phyloP scores from a whole-genome alignment of 345 rosid genomes.

The Salix dunnii region DNA sequence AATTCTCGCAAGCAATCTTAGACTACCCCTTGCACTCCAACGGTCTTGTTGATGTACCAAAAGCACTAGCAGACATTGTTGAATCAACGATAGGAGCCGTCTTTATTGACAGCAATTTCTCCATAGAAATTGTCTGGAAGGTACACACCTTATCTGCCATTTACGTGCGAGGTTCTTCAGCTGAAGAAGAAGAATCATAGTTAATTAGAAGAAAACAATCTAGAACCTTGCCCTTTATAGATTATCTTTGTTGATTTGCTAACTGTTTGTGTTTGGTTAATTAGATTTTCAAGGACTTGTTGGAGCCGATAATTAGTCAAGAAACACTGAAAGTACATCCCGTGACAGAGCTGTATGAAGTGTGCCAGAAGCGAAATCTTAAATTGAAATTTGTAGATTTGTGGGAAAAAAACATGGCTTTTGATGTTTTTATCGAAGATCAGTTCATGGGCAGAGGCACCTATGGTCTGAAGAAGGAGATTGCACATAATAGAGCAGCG shows the following conservation, averaged over 20 bases:
- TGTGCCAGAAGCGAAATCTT: constrained; percentile 54
- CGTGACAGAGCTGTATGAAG: constrained; percentile 43
- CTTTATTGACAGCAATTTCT: constrained; percentile 37
- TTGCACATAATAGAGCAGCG: constrained; percentile 58
- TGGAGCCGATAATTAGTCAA: constrained; percentile 51
- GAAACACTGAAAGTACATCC: constrained; percentile 44
- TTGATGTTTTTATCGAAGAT: constrained; percentile 39
- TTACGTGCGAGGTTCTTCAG: neutral
- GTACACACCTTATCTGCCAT: constrained; percentile 13
- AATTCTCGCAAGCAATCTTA: constrained; percentile 39
- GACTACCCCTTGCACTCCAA: constrained; percentile 52
- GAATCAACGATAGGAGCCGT: constrained; percentile 60
- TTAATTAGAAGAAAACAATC: too few species aligned
- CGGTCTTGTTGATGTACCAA: constrained; percentile 53
- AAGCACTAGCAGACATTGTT: constrained; percentile 56
- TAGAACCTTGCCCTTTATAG: too few species aligned
- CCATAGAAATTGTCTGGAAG: constrained; percentile 44
- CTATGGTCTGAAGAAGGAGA: constrained; percentile 42
- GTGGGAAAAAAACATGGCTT: constrained; percentile 35
- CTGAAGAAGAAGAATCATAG: too few species aligned
- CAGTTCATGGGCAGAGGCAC: constrained; percentile 38
- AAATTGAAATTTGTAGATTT: constrained; percentile 41
- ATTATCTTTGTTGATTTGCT: neutral
- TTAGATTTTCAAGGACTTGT: constrained; percentile 47
- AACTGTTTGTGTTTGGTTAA: neutral